phyloP scores from a whole-genome alignment of 2,329 filamentous ascomycete species.

The Penicillium concentricum region DNA sequence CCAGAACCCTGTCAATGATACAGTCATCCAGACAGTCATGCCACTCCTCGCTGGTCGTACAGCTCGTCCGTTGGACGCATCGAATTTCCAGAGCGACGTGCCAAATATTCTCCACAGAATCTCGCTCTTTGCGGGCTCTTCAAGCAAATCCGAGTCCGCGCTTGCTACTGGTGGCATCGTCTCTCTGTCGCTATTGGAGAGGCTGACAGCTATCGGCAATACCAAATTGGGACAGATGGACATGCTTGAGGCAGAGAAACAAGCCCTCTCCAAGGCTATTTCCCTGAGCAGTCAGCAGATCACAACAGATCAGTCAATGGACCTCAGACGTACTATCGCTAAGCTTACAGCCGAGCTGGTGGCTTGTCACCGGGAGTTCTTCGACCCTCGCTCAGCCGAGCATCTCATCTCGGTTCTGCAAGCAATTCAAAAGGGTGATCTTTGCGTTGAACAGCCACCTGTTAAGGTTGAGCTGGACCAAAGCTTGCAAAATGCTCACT shows the following conservation, averaged over 20 bases:
- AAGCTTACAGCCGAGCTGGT: slow-evolving; percentile 35
- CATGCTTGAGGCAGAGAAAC: slow-evolving; percentile 65
- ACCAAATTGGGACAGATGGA: slow-evolving; percentile 61
- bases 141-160: slow-evolving; percentile 29
- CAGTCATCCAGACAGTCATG: slow-evolving; percentile 30
- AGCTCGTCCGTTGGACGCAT: slow-evolving; percentile 34
- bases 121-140: slow-evolving; percentile 37
- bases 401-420: slow-evolving; percentile 24
- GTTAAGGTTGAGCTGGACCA: slow-evolving; percentile 20
- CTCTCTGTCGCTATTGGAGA: slow-evolving; percentile 56
- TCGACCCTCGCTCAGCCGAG: slow-evolving; percentile 30
- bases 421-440: slow-evolving; percentile 24
- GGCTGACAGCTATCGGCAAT: slow-evolving; percentile 52
- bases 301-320: slow-evolving; percentile 50
- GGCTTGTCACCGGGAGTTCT: slow-evolving; percentile 35
- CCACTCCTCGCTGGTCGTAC: slow-evolving; percentile 41
- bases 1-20: slow-evolving; percentile 10
- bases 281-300: slow-evolving; percentile 52
- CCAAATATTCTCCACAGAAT: slow-evolving; percentile 38
- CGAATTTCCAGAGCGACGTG: slow-evolving; percentile 32
- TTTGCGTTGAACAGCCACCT: slow-evolving; percentile 10
- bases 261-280: slow-evolving; percentile 58
- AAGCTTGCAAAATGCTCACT: slow-evolving; percentile 28
- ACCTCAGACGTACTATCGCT: slow-evolving; percentile 52
- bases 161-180: slow-evolving; percentile 51